Percentiles rank a stretch among this genome's conserved stretches.
Evolutionary conservation across 2,329 filamentous ascomycete species (phyloP).

Genomic region (Neospermospora avenae): DNA sequence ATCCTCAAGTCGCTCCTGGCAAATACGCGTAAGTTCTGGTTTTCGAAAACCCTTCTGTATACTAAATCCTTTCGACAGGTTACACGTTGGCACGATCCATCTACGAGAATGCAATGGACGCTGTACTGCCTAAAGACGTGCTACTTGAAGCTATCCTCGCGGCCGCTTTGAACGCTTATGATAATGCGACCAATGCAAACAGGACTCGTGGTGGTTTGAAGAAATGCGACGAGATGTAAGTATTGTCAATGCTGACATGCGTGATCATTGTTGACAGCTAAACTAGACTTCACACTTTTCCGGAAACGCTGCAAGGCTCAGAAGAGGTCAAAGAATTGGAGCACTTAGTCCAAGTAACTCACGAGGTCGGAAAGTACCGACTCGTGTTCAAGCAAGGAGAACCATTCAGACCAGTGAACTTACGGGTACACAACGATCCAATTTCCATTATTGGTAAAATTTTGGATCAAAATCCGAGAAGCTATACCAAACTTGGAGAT

Average conservation of each 20-base stretch:
- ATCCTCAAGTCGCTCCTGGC: constrained; percentile 65
- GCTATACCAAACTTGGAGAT: constrained; percentile 72
- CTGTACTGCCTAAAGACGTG: constrained; percentile 46
- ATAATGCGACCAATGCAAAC: constrained; percentile 80
- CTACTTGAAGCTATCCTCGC: constrained; percentile 60
- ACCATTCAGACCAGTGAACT: constrained; percentile 73
- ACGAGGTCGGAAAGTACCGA: constrained; percentile 72
- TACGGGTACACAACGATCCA: constrained; percentile 74
- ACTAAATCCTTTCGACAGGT: constrained; percentile 39
- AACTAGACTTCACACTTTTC: constrained; percentile 60
- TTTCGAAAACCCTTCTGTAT: neutral
- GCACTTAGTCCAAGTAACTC: constrained; percentile 68
- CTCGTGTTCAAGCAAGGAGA: constrained; percentile 76
- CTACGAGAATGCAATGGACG: constrained; percentile 50
- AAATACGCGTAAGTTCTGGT: constrained; percentile 50
- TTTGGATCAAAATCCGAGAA: constrained; percentile 69
- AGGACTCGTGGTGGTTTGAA: constrained; percentile 72
- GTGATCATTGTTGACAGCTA: constrained; percentile 23
- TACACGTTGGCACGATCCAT: constrained; percentile 62
- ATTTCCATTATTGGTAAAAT: constrained; percentile 70
- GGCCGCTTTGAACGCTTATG: constrained; percentile 68
- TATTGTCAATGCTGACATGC: constrained; percentile 1
- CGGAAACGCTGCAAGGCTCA: constrained; percentile 51
- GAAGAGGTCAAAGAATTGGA: constrained; percentile 53
- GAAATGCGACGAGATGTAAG: constrained; percentile 72